Evolutionary conservation across 2,329 filamentous ascomycete species (phyloP).

Genomic region (Myotisia sp.): DNA sequence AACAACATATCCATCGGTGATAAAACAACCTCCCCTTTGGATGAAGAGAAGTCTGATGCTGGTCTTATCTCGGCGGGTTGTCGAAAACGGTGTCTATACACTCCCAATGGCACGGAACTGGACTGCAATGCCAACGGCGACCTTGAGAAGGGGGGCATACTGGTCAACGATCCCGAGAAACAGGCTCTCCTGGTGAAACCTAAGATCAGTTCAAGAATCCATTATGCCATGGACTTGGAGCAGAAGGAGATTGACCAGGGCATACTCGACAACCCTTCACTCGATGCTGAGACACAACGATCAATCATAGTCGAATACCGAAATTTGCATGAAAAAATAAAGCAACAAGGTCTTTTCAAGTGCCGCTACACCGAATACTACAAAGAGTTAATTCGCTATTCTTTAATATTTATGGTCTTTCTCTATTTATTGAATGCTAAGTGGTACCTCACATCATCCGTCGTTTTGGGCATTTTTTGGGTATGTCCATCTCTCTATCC

Average conservation of each 20-base stretch:
- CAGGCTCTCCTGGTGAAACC: too few species aligned
- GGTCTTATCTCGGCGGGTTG: not conserved
- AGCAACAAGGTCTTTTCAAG: slow-evolving; percentile 60
- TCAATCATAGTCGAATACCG: slow-evolving; percentile 68
- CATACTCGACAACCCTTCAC: slow-evolving; percentile 60
- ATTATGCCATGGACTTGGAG: not conserved
- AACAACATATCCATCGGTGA: slow-evolving; percentile 33
- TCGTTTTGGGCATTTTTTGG: slow-evolving; percentile 73
- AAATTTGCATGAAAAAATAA: slow-evolving; percentile 54
- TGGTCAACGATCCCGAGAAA: slow-evolving; percentile 57
- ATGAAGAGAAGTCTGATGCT: slow-evolving; percentile 16
- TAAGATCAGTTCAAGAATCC: too few species aligned
- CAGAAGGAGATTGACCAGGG: slow-evolving; percentile 31
- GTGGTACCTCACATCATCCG: slow-evolving; percentile 55
- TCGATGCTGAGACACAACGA: slow-evolving; percentile 59
- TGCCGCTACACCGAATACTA: slow-evolving; percentile 73
- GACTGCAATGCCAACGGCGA: slow-evolving; percentile 35
- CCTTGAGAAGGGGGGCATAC: slow-evolving; percentile 37
- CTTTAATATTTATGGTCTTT: slow-evolving; percentile 49
- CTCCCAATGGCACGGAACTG: too few species aligned
- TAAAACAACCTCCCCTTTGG: slow-evolving; percentile 20
- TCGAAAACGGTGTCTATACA: not conserved
- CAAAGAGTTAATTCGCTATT: slow-evolving; percentile 59
- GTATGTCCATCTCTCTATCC: too few species aligned
- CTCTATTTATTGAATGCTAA: slow-evolving; percentile 45